Percentiles rank a stretch among this genome's conserved stretches.
phyloP scores from a whole-genome alignment of 2,329 filamentous ascomycete genomes.

The Bipolaris bicolor region DNA sequence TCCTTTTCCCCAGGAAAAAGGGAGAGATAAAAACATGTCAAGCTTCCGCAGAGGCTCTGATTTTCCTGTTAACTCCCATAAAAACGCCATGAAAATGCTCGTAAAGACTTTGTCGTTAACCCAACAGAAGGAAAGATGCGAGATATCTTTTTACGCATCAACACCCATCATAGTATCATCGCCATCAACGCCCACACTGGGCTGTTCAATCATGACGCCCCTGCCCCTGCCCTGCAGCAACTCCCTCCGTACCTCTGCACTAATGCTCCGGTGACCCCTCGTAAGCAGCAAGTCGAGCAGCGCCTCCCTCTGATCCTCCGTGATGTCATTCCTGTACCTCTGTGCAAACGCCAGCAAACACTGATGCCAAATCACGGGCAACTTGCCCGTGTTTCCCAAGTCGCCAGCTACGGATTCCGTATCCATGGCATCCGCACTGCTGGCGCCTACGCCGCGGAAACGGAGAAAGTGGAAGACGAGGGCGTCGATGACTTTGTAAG shows the following conservation, averaged over 20 bases:
- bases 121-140: too few relatives aligned
- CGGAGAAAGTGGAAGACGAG: constrained; percentile 96
- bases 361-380: constrained; percentile 97
- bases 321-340: constrained; percentile 93
- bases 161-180: constrained; percentile 85
- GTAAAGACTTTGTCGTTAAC: constrained; percentile 2
- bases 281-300: constrained; percentile 84
- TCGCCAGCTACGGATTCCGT: constrained; percentile 42
- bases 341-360: constrained; percentile 90
- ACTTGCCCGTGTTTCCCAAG: constrained; percentile 61
- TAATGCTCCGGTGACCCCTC: constrained; percentile 85
- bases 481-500: constrained; percentile 91
- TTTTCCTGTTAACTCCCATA: not conserved
- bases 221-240: constrained; percentile 85
- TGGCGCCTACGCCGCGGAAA: constrained; percentile 74
- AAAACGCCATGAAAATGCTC: constrained; percentile 21
- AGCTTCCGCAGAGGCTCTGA: not conserved
- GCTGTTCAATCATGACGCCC: constrained; percentile 71
- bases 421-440: constrained; percentile 63
- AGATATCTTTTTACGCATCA: constrained; percentile 6
- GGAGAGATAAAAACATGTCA: not conserved
- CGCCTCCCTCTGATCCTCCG: constrained; percentile 91
- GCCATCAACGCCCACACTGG: constrained; percentile 67
- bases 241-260: constrained; percentile 88
- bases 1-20: not conserved